Base-by-base conservation (phyloP, 2,329 filamentous ascomycete species). In the Macroventuria anomochaeta region DNA sequence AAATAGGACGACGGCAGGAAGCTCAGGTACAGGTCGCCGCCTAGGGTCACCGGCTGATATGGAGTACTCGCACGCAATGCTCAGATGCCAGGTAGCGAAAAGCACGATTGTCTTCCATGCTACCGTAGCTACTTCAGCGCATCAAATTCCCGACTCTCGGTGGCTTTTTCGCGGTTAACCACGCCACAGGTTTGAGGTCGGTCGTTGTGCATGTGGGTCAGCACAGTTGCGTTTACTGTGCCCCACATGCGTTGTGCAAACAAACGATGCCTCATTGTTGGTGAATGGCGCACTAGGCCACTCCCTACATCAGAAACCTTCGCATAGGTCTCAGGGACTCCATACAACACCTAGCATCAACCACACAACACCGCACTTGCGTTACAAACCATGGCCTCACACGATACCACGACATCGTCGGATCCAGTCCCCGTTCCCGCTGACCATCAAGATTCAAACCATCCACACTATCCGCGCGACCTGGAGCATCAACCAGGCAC, bases 1-100 rank as follows among this genome's bases (percentile, higher is more conserved):
- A 13, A 8, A 32, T 18, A 54, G 51, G 51, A 49, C 28, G 51
- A 54, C 20, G 51, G 51, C 7, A 49, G 51, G 21, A 49, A 36
- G 12, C 29, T 54, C 20, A 54, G 13, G 23, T 54, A 54, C n/a
- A 49, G 34, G n/a, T 29, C 39, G 3, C 6, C n/a, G n/a, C 10
- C 32, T 17, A 25, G 42, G 7, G 13, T 15, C 6, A 20, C 12
- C 6, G 13, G 28, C n/a, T 51, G 48, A 51, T 4, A 10, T 1
- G 34, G 8, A 32, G n/a, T n/a, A n/a, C n/a, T n/a, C n/a, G n/a
- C n/a, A n/a, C n/a, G n/a, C n/a, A n/a, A n/a, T n/a, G n/a, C n/a
- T n/a, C n/a, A n/a, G n/a, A n/a, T n/a, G n/a, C n/a, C n/a, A n/a
- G n/a, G n/a, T n/a, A n/a, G n/a, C n/a, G n/a, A n/a, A n/a, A n/a